These are phyloP conservation scores for Chaetoceros muelleri DNA, from an alignment of 108 stramenopile genomes.

Conservation along the genomic window DNA sequence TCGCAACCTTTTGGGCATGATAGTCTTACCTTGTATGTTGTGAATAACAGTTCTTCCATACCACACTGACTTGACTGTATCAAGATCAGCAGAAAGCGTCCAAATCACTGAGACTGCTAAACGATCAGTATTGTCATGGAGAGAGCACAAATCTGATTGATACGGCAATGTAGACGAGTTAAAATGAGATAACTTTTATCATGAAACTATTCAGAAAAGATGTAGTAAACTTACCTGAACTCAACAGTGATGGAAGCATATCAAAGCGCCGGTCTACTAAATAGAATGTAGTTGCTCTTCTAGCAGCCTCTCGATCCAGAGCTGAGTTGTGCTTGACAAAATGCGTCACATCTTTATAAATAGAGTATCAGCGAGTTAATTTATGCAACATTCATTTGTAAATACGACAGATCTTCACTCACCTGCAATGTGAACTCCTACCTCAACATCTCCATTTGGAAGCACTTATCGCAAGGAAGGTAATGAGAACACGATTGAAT, in stretches of 20 bases:
- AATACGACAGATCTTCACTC: background rate
- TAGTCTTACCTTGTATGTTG: conserved; percentile 24
- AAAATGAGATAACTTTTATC: background rate
- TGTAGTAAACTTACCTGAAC: conserved; percentile 18
- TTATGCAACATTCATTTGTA: background rate
- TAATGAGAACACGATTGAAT: too few relatives aligned
- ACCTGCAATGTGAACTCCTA: conserved; percentile 84
- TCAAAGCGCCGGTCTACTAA: conserved; percentile 79
- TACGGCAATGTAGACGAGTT: background rate
- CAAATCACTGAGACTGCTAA: conserved; percentile 59
- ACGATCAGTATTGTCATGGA: conserved; percentile 60
- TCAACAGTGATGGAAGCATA: conserved; percentile 78
- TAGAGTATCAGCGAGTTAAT: background rate
- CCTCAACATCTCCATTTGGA: conserved; percentile 63
- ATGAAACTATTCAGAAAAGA: too few relatives aligned
- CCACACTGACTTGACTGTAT: conserved; percentile 37
- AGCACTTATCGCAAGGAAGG: too few relatives aligned
- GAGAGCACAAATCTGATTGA: conserved; percentile 60
- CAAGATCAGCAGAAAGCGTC: conserved; percentile 54
- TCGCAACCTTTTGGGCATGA: background rate
- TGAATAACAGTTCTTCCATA: conserved; percentile 44
- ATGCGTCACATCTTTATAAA: conserved; percentile 52
- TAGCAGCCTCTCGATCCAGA: conserved; percentile 64
- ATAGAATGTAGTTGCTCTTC: conserved; percentile 80
- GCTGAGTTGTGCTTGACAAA: conserved; percentile 63